Base-by-base conservation (phyloP, 2,329 filamentous ascomycete species). In the Pyrenophora seminiperda region DNA sequence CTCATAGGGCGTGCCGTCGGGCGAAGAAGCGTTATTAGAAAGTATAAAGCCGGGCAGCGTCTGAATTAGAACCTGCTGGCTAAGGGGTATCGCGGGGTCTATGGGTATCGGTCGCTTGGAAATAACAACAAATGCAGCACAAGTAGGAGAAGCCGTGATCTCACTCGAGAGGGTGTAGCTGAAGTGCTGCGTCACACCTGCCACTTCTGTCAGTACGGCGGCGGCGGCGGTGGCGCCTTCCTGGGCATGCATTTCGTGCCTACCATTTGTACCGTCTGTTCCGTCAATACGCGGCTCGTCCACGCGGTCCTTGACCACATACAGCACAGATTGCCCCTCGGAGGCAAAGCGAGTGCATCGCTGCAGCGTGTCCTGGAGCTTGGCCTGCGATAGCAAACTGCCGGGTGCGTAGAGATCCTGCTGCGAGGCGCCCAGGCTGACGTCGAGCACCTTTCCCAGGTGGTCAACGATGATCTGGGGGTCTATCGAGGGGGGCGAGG, bases 21-120 rank as follows among this genome's bases (percentile, higher is more conserved):
- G 88, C 62, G 90, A 85, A 61, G 85, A 81, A 54, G 83, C 78
- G 61, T 83, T 85, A 63, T 84, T 86, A 52, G 88, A 80, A 55
- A 86, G 84, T 44, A 88, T 88, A 53, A 88, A 85, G 45, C 93
- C 90, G 9, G 94, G 92, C 55, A 99, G 80, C 71, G 96, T 97
- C 73, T 93, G 89, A 69, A 97, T 89, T 69, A 95, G 91, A 65
- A 99, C 86, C 77, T 99, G 94, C 50, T 87, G 87, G 63, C 87
- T 86, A 68, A 99, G 85, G 50, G 92, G 89, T 71, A 91, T 80
- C 63, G 83, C 83, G 53, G 90, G 85, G 73, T 97, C 90, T 76
- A 99, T 90, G 43, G 92, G 89, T 70, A 88, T 85, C 46, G 93
- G 88, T 47, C 91, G 86, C 79, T 99, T 99, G 61, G 96, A 83